phyloP scores from a whole-genome alignment of 2,329 filamentous ascomycete genomes.

The Cryphonectria radicalis region DNA sequence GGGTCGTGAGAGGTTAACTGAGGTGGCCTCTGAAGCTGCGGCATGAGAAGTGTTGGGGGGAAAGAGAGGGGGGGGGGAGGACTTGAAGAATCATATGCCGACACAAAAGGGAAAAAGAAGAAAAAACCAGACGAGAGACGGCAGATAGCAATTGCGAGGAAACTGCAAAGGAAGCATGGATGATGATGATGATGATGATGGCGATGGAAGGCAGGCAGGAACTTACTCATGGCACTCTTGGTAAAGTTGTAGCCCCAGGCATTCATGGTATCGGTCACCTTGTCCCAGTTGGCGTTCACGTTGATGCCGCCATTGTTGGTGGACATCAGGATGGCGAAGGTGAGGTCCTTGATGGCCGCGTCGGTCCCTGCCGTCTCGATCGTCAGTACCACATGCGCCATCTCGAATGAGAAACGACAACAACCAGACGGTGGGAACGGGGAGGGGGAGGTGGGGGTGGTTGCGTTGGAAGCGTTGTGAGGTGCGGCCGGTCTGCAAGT shows the following conservation, averaged over 20 bases:
- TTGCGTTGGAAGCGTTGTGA: not conserved
- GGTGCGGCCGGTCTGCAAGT: not conserved
- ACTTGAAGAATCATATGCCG: not conserved
- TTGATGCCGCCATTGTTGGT: slow-evolving; percentile 20
- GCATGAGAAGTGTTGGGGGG: not conserved
- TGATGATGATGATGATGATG: not conserved
- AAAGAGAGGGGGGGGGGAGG: too few relatives aligned
- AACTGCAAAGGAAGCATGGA: not conserved
- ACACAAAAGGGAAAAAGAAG: not conserved
- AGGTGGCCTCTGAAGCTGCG: not conserved
- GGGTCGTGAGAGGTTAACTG: not conserved
- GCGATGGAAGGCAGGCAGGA: not conserved
- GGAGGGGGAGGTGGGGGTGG: not conserved
- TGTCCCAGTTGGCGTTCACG: slow-evolving; percentile 22
- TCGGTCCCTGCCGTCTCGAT: slow-evolving; percentile 17
- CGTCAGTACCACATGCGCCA: not conserved
- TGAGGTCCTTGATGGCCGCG: slow-evolving; percentile 25
- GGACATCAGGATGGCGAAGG: slow-evolving; percentile 24
- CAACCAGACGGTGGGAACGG: not conserved
- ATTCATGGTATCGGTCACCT: slow-evolving; percentile 21
- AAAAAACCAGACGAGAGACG: not conserved
- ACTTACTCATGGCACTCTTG: slow-evolving; percentile 28
- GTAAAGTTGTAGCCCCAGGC: slow-evolving; percentile 25
- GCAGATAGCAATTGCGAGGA: not conserved
- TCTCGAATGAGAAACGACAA: not conserved